Percentiles rank a stretch among this genome's conserved stretches.
Conservation (phyloP, 306 rosid species). For the Cucurbita maxima region DNA sequence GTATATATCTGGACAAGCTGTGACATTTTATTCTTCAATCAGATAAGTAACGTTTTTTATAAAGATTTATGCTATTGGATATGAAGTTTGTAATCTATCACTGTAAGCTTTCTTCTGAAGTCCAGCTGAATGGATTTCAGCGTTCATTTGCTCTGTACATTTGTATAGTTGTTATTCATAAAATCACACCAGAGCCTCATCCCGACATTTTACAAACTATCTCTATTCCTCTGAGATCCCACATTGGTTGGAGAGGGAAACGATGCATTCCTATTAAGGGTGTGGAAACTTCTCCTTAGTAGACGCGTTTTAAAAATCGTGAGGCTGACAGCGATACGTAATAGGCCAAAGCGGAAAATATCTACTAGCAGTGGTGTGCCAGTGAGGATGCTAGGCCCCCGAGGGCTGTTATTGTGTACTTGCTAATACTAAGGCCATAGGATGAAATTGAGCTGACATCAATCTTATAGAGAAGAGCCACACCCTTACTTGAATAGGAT, state of each 20-base stretch:
- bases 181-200: background rate
- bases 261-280: no score
- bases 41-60: background rate
- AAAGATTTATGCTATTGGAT: background rate
- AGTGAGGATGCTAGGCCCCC: no score
- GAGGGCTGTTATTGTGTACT: background rate
- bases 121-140: background rate
- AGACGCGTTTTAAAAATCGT: no score
- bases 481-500: background rate
- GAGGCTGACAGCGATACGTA: no score
- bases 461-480: background rate
- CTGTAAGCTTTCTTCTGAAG: background rate
- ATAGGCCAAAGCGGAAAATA: no score
- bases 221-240: no score
- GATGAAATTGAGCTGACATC: conserved; percentile 45
- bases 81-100: background rate
- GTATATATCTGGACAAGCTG: conserved; percentile 2
- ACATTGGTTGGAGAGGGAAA: no score
- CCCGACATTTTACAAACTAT: no score
- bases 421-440: conserved; percentile 10
- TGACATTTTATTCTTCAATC: background rate
- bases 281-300: no score
- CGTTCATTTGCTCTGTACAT: background rate
- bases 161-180: background rate
- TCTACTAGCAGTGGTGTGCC: no score